Percentiles rank a stretch among this genome's conserved stretches.
Evolutionary conservation across 495 filamentous ascomycete genomes (phyloP).

Genomic region (Daldinia caldariorum): DNA sequence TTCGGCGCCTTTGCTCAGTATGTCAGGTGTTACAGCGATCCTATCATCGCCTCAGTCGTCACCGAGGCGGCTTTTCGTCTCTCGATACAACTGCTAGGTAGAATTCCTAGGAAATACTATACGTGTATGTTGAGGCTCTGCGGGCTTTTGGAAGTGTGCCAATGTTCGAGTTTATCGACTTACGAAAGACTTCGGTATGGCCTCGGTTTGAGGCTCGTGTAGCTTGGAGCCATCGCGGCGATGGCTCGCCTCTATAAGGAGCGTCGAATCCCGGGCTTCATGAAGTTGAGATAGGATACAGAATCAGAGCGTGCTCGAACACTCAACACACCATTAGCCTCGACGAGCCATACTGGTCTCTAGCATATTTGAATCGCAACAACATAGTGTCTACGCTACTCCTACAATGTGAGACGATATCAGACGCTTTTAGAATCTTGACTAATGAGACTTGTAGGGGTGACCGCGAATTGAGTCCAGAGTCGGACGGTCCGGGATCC

Average conservation of each 20-base stretch:
- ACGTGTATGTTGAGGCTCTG: constrained; percentile 28
- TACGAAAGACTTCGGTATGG: constrained; percentile 7
- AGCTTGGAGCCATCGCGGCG: constrained; percentile 2
- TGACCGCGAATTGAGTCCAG: background rate
- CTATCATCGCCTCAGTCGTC: constrained; percentile 39
- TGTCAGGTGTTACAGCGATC: constrained; percentile 37
- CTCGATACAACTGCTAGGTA: constrained; percentile 6
- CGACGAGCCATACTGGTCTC: background rate
- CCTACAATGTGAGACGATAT: constrained; percentile 27
- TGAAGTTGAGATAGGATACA: constrained; percentile 12
- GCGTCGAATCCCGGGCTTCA: constrained; percentile 4
- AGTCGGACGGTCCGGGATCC: background rate
- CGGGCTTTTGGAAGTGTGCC: constrained; percentile 10
- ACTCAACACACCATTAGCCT: constrained; percentile 3
- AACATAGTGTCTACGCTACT: background rate
- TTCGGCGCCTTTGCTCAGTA: constrained; percentile 12
- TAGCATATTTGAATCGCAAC: background rate
- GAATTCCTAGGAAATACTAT: constrained; percentile 4
- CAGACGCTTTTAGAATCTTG: too few species aligned
- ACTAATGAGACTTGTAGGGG: constrained; percentile 23
- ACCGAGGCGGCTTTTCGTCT: constrained; percentile 26
- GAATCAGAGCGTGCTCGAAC: constrained; percentile 11
- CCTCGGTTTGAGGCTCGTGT: constrained; percentile 8
- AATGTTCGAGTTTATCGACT: background rate
- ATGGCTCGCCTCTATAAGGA: constrained; percentile 31